Conservation (phyloP, 345 rosid genomes). For the Euclidium syriacum region DNA sequence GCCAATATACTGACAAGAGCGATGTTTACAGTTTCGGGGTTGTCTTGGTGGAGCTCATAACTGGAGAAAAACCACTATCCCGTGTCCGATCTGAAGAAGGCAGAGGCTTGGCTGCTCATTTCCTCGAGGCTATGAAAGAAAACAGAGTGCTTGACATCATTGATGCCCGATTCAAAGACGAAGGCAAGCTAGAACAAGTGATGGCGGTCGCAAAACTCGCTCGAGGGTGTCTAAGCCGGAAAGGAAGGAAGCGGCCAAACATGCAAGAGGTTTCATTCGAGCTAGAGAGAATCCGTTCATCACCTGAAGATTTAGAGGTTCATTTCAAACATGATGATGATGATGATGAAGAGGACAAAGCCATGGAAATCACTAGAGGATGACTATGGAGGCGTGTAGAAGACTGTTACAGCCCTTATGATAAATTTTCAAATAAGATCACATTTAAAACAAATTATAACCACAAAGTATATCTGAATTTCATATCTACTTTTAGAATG, state of each 20-base stretch:
- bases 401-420: too few species aligned
- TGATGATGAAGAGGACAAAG: not conserved
- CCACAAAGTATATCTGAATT: too few species aligned
- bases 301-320: not conserved
- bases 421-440: too few species aligned
- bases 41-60: slow-evolving; percentile 62
- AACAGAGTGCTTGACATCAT: slow-evolving; percentile 23
- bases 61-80: slow-evolving; percentile 33
- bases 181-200: not conserved
- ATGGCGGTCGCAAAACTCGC: slow-evolving; percentile 29
- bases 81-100: slow-evolving; percentile 3
- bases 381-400: not conserved
- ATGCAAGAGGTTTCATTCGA: slow-evolving; percentile 34
- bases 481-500: too few species aligned
- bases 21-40: slow-evolving; percentile 72
- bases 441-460: too few species aligned
- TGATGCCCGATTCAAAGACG: not conserved
- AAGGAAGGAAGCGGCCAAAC: slow-evolving; percentile 34
- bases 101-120: slow-evolving; percentile 24
- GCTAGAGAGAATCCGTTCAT: slow-evolving; percentile 22
- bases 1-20: slow-evolving; percentile 22
- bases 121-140: slow-evolving; percentile 20
- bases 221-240: slow-evolving; percentile 22
- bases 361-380: not conserved
- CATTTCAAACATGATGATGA: not conserved